A percentile compares a stretch with the other conserved stretches of the same genome.
phyloP scores from a whole-genome alignment of 805 yeast genomes.

The Diddensiella caesifluorescens region DNA sequence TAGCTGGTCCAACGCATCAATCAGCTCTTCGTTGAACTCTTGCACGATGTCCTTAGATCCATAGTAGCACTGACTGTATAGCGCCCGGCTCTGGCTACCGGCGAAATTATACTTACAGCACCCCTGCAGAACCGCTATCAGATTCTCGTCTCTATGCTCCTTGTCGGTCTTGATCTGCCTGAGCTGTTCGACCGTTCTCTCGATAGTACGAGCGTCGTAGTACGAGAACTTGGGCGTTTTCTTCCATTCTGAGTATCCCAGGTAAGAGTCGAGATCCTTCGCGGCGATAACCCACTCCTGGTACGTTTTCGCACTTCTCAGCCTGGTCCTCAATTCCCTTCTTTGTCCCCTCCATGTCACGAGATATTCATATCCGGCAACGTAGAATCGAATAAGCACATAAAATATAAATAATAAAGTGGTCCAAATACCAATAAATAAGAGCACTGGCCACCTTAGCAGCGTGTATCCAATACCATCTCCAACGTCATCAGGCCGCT shows the following conservation, averaged over 20 bases:
- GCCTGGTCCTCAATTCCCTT: conserved; percentile 41
- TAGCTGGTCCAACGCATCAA: conserved; percentile 42
- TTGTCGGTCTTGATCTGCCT: conserved; percentile 31
- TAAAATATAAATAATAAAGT: conserved; percentile 45
- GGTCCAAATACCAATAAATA: conserved; percentile 52
- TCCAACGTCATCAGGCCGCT: conserved; percentile 12
- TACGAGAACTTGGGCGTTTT: conserved; percentile 54
- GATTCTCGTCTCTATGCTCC: conserved; percentile 38
- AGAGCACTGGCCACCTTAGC: conserved; percentile 61
- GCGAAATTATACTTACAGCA: conserved; percentile 72
- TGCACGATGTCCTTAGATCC: conserved; percentile 64
- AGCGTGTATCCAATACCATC: conserved; percentile 42
- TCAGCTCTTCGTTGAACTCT: conserved; percentile 49
- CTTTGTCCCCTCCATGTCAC: conserved; percentile 60
- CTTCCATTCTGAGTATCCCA: conserved; percentile 63
- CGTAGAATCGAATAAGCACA: conserved; percentile 50
- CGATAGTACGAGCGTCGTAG: conserved; percentile 61
- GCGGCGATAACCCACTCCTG: conserved; percentile 63
- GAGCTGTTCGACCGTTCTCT: conserved; percentile 43
- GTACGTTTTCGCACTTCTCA: conserved; percentile 47
- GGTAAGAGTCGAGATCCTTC: conserved; percentile 46
- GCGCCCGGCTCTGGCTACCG: conserved; percentile 65
- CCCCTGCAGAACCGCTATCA: conserved; percentile 54
- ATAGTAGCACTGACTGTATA: conserved; percentile 68
- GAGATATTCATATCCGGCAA: conserved; percentile 55